Percentiles rank a stretch among this genome's conserved stretches.
Evolutionary conservation across 495 filamentous ascomycete species (phyloP).

Genomic region (Tuber calosporum): DNA sequence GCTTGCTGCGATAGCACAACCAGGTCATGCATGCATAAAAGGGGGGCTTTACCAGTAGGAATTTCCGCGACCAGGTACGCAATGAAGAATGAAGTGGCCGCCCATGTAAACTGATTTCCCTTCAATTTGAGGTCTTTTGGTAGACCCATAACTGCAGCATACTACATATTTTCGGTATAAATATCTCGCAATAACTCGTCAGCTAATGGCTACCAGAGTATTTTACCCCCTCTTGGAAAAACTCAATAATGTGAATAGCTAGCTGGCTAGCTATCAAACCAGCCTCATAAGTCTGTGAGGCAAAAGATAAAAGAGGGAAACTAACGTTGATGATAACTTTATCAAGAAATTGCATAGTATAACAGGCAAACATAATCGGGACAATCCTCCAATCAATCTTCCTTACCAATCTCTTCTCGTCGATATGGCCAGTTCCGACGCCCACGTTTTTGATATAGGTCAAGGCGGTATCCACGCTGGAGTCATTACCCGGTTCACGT

Average conservation of each 20-base stretch:
- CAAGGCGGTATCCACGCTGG: constrained; percentile 43
- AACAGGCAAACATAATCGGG: constrained; percentile 55
- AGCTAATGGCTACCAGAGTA: background rate
- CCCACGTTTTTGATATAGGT: constrained; percentile 41
- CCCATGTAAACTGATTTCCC: constrained; percentile 52
- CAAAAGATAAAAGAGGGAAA: constrained; percentile 3
- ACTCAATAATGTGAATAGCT: background rate
- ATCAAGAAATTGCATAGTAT: constrained; percentile 61
- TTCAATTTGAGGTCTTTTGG: constrained; percentile 47
- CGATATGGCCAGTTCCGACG: constrained; percentile 33
- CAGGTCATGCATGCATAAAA: background rate
- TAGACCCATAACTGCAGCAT: constrained; percentile 56
- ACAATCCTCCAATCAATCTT: constrained; percentile 53
- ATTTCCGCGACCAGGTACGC: constrained; percentile 52
- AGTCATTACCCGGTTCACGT: constrained; percentile 6
- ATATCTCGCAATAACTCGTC: background rate
- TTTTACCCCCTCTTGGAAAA: background rate
- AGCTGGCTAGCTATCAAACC: background rate
- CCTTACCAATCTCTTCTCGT: constrained; percentile 45
- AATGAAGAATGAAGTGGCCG: constrained; percentile 53
- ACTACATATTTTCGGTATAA: constrained; percentile 39
- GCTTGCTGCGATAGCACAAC: background rate
- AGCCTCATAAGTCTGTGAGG: constrained; percentile 22
- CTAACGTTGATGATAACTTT: constrained; percentile 58
- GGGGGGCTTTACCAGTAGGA: constrained; percentile 47